Percentiles rank a stretch among this genome's conserved stretches.
phyloP scores from a whole-genome alignment of 2,329 filamentous ascomycete species.

The Neopestalotiopsis sp. region DNA sequence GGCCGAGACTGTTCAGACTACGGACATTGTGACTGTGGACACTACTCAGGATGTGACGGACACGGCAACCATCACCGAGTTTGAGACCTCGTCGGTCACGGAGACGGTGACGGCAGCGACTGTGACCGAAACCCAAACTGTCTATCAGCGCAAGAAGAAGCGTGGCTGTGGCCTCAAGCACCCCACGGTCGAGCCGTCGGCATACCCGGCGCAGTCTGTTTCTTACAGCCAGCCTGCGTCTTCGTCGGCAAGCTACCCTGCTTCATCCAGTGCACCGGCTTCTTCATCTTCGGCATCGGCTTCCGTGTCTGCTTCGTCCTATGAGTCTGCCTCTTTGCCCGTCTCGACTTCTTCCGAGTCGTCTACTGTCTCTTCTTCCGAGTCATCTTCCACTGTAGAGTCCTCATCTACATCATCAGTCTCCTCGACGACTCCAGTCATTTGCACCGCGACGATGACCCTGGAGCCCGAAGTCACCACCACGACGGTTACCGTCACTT shows the following conservation, averaged over 20 bases:
- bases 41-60: neutral
- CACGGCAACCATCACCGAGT: neutral
- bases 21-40: neutral
- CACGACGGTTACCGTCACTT: constrained; percentile 1
- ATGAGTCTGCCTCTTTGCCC: too few relatives aligned
- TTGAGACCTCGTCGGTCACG: neutral
- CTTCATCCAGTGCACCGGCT: neutral
- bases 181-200: neutral
- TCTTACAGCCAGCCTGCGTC: neutral
- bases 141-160: constrained; percentile 7
- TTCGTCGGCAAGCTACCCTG: neutral
- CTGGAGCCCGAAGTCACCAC: neutral
- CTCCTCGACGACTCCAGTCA: neutral
- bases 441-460: constrained; percentile 2
- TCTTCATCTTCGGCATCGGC: too few relatives aligned
- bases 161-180: neutral
- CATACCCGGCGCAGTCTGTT: neutral
- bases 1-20: neutral
- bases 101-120: neutral
- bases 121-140: neutral
- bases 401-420: neutral
- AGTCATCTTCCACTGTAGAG: neutral
- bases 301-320: too few relatives aligned
- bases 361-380: neutral
- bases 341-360: too few relatives aligned